A percentile compares a stretch with the other conserved stretches of the same genome.
Evolutionary conservation across 139 green algal genomes (phyloP).

Genomic region (Trebouxia sp.): DNA sequence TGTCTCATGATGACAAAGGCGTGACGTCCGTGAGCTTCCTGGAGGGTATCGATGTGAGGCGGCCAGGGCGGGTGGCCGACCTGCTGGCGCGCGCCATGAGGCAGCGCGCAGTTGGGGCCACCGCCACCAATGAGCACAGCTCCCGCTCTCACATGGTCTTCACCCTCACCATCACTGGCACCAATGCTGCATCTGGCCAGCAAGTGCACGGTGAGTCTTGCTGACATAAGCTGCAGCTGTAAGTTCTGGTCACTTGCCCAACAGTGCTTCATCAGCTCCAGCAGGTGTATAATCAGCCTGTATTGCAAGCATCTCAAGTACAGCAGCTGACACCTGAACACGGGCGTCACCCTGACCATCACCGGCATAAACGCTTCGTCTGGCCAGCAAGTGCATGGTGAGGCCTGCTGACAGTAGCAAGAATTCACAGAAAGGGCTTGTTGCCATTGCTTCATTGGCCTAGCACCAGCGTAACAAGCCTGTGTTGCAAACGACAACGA

Average conservation of each 20-base stretch:
- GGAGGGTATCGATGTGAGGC: slow-evolving; percentile 64
- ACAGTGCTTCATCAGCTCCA: background rate
- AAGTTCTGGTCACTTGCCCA: background rate
- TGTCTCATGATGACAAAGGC: slow-evolving; percentile 64
- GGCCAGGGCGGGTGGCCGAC: slow-evolving; percentile 28
- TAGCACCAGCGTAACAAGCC: no score
- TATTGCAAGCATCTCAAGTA: no score
- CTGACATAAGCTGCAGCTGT: background rate
- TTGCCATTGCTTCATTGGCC: no score
- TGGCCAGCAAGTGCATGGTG: slow-evolving; percentile 44
- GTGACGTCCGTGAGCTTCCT: slow-evolving; percentile 63
- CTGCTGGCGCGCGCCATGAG: slow-evolving; percentile 41
- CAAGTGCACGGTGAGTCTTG: slow-evolving; percentile 38
- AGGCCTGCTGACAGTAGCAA: background rate
- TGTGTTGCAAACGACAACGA: no score
- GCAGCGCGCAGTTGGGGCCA: slow-evolving; percentile 66
- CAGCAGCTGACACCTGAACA: no score
- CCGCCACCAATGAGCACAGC: slow-evolving; percentile 80
- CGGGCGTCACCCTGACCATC: no score
- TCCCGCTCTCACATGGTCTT: slow-evolving; percentile 81
- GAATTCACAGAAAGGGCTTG: no score
- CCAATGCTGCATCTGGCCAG: slow-evolving; percentile 56
- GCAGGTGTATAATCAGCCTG: background rate
- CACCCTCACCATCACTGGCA: slow-evolving; percentile 67
- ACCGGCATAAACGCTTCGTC: no score